Conservation (phyloP, 2,329 filamentous ascomycete species). For the Pestalotiopsis sp. region DNA sequence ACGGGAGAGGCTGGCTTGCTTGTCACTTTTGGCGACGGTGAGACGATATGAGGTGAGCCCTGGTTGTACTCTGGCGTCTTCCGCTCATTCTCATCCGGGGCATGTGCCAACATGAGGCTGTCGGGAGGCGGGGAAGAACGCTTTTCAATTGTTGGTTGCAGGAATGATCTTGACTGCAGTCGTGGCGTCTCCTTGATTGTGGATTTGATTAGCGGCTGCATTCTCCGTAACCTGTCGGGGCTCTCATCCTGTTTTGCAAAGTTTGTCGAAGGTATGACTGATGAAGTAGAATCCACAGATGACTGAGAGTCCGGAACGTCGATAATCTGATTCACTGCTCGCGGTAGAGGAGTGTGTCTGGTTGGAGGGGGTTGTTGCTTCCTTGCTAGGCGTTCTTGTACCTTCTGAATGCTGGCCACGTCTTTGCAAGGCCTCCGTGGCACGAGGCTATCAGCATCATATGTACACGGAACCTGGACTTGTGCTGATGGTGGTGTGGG, state of each 20-base stretch:
- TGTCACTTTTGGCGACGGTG: not conserved
- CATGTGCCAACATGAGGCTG: not conserved
- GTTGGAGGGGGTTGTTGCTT: not conserved
- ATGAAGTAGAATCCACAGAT: conserved; percentile 21
- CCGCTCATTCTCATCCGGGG: not conserved
- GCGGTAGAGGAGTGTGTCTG: not conserved
- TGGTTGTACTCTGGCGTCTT: conserved; percentile 14
- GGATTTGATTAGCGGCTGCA: not conserved
- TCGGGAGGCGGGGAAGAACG: not conserved
- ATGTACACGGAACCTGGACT: conserved; percentile 29
- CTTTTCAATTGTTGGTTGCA: not conserved
- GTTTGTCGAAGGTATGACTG: conserved; percentile 29
- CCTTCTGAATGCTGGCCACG: not conserved
- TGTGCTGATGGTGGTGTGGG: conserved; percentile 36
- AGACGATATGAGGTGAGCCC: conserved; percentile 4
- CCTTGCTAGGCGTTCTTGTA: not conserved
- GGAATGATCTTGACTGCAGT: not conserved
- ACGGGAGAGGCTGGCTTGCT: not conserved
- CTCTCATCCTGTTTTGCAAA: not conserved
- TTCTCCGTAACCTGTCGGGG: not conserved
- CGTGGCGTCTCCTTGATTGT: conserved; percentile 6
- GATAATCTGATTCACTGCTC: not conserved
- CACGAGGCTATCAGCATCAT: conserved; percentile 16
- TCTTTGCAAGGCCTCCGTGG: not conserved
- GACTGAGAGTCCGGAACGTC: conserved; percentile 20